A percentile compares a stretch with the other conserved stretches of the same genome.
These are phyloP conservation scores for Globisporangium megalacanthum DNA, from an alignment of 352 stramenopile species.

Conservation along the genomic window DNA sequence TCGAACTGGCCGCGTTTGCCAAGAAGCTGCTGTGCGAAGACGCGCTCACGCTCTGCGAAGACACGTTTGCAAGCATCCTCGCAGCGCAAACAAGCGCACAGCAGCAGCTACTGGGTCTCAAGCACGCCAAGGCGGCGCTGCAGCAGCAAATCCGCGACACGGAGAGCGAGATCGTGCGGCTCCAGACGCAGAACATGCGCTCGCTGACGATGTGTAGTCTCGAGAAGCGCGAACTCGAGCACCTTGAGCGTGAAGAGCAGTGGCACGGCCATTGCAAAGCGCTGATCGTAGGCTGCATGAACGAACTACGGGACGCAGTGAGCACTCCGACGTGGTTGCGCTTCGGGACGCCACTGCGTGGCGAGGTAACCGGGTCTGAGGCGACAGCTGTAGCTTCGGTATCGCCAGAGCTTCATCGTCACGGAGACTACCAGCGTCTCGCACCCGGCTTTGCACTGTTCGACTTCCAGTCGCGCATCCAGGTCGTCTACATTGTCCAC, in stretches of 20 bases:
- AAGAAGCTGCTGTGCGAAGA: slow-evolving; percentile 25
- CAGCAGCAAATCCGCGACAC: slow-evolving; percentile 18
- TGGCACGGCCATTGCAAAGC: slow-evolving; percentile 48
- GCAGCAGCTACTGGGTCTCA: slow-evolving; percentile 20
- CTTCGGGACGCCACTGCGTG: not conserved
- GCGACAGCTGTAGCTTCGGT: not conserved
- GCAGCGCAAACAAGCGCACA: slow-evolving; percentile 5
- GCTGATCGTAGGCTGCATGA: slow-evolving; percentile 28
- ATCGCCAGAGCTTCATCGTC: not conserved
- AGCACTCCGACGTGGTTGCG: slow-evolving; percentile 31
- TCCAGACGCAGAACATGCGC: slow-evolving; percentile 34
- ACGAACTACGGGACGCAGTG: slow-evolving; percentile 11
- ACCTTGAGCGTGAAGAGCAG: slow-evolving; percentile 30
- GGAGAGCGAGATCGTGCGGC: slow-evolving; percentile 27
- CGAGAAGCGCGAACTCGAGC: slow-evolving; percentile 23
- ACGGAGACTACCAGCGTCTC: slow-evolving; percentile 23
- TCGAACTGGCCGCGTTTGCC: slow-evolving; percentile 25
- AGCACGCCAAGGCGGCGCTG: slow-evolving; percentile 14
- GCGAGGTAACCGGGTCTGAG: not conserved
- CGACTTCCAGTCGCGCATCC: slow-evolving; percentile 21
- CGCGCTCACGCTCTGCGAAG: slow-evolving; percentile 17
- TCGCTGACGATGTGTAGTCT: slow-evolving; percentile 28
- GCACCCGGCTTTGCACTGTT: slow-evolving; percentile 24
- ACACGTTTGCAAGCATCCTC: slow-evolving; percentile 10
- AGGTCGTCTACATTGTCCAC: slow-evolving; percentile 35